phyloP scores from a whole-genome alignment of 257 asterid species.

The Solanum corneliomulleri region DNA sequence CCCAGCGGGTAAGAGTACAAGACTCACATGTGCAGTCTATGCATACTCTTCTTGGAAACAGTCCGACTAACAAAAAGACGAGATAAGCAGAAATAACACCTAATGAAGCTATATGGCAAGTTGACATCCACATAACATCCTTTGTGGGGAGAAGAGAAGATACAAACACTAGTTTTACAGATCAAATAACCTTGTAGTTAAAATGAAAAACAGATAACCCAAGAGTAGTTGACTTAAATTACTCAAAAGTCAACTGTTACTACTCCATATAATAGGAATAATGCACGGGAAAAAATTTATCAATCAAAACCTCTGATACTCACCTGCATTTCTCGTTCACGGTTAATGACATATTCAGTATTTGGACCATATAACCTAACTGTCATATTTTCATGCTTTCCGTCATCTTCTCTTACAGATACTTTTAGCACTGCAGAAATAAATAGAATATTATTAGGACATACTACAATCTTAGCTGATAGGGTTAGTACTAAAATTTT shows the following conservation, averaged over 20 bases:
- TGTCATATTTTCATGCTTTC: constrained; percentile 36
- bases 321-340: constrained; percentile 82
- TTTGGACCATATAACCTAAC: constrained; percentile 89
- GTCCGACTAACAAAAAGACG: not conserved
- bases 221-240: not conserved
- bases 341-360: constrained; percentile 88
- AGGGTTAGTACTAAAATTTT: not conserved
- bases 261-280: not conserved
- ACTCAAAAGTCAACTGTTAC: not conserved
- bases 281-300: not conserved
- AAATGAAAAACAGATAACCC: not conserved
- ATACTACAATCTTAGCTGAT: not conserved
- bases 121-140: not conserved
- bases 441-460: not conserved
- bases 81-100: not conserved
- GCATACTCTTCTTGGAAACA: not conserved
- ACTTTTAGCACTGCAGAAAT: constrained; percentile 71
- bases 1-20: not conserved
- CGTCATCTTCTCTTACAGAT: constrained; percentile 50
- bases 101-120: not conserved
- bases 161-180: not conserved
- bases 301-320: constrained; percentile 2
- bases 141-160: not conserved
- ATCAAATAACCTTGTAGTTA: not conserved
- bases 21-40: not conserved